phyloP scores from a whole-genome alignment of 2,329 filamentous ascomycete genomes.

The Penicillium sp. region DNA sequence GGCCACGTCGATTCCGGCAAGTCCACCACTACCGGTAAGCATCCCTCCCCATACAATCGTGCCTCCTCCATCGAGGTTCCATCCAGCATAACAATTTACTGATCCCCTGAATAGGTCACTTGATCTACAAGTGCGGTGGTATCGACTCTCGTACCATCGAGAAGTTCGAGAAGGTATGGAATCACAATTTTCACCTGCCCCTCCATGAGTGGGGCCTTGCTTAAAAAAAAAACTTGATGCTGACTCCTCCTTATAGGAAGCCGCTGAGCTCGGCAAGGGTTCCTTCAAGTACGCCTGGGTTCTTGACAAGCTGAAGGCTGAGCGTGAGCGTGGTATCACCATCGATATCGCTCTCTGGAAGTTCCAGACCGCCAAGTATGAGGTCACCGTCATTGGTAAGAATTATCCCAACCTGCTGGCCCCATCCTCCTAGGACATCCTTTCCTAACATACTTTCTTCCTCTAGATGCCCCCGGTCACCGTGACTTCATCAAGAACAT shows the following conservation, averaged over 20 bases:
- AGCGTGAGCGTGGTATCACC: constrained; percentile 99
- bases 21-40: constrained; percentile 91
- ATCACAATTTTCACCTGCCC: constrained; percentile 40
- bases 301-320: constrained; percentile 99
- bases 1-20: constrained; percentile 99
- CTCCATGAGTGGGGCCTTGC: neutral
- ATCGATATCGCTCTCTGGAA: constrained; percentile 99
- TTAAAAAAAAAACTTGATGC: constrained; percentile 4
- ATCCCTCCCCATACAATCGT: constrained; percentile 30
- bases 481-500: constrained; percentile 99
- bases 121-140: constrained; percentile 99
- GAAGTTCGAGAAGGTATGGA: constrained; percentile 99
- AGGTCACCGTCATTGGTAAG: constrained; percentile 95
- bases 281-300: constrained; percentile 99
- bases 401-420: constrained; percentile 21
- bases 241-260: constrained; percentile 69
- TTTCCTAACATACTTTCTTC: constrained; percentile 17
- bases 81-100: constrained; percentile 28
- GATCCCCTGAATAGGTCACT: constrained; percentile 64
- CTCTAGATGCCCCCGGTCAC: constrained; percentile 89
- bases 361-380: constrained; percentile 98
- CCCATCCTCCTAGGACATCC: too few species aligned
- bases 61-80: constrained; percentile 4
- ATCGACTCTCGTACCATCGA: constrained; percentile 99
- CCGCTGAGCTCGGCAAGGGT: constrained; percentile 98